phyloP scores from a whole-genome alignment of 2,329 filamentous ascomycete species.

The Fusarium sp. region DNA sequence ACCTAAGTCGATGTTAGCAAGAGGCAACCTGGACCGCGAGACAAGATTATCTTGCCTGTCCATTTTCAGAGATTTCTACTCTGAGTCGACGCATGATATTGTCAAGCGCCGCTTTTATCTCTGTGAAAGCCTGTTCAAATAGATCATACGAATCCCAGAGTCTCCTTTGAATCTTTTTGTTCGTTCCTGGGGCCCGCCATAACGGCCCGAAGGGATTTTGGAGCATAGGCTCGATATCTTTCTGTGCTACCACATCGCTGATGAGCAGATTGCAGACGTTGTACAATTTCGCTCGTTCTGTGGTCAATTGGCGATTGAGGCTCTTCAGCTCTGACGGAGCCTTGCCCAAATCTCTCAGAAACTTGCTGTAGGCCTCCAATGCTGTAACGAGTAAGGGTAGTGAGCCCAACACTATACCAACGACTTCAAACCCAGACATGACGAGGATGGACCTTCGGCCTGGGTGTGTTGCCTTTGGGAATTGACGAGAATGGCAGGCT shows the following conservation, averaged over 20 bases:
- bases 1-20: neutral
- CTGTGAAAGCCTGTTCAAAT: slow-evolving; percentile 42
- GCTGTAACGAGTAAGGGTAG: slow-evolving; percentile 32
- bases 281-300: slow-evolving; percentile 42
- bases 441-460: fast-evolving
- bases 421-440: slow-evolving; percentile 43
- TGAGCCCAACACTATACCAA: slow-evolving; percentile 37
- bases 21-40: fast-evolving
- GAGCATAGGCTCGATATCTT: slow-evolving; percentile 47
- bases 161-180: slow-evolving; percentile 35
- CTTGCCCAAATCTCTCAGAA: slow-evolving; percentile 31
- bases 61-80: neutral
- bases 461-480: fast-evolving
- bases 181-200: slow-evolving; percentile 40
- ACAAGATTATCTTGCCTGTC: neutral
- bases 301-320: slow-evolving; percentile 40
- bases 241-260: slow-evolving; percentile 34
- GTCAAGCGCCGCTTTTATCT: slow-evolving; percentile 39
- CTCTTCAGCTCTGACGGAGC: slow-evolving; percentile 39
- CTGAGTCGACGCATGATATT: slow-evolving; percentile 26
- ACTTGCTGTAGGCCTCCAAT: slow-evolving; percentile 36
- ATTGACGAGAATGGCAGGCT: fast-evolving
- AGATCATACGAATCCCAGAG: slow-evolving; percentile 37
- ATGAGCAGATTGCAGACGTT: slow-evolving; percentile 49
- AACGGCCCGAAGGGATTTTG: slow-evolving; percentile 42